Conservation (phyloP, 495 filamentous ascomycete species). For the Annulohypoxylon moriforme region DNA sequence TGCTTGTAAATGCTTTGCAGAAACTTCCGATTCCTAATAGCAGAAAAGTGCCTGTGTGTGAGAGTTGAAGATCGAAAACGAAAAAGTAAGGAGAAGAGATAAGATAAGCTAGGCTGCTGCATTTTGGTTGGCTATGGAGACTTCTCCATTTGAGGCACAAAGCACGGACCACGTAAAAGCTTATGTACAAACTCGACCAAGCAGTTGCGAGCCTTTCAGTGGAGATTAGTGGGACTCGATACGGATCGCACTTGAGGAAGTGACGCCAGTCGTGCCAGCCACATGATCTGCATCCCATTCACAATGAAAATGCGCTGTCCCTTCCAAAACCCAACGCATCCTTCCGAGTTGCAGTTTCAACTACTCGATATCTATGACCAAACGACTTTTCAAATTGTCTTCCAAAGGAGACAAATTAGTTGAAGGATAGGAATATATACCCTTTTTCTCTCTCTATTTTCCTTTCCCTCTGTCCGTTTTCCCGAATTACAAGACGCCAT, state of each 20-base stretch:
- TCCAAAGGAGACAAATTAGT: slow-evolving; percentile 19
- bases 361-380: slow-evolving; percentile 17
- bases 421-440: slow-evolving; percentile 25
- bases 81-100: not conserved
- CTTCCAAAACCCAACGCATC: slow-evolving; percentile 33
- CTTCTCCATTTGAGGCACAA: not conserved
- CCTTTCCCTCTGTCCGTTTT: slow-evolving; percentile 2
- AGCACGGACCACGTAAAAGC: slow-evolving; percentile 8
- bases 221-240: not conserved
- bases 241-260: not conserved
- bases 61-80: slow-evolving; percentile 1
- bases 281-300: slow-evolving; percentile 36
- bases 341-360: slow-evolving; percentile 20
- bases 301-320: slow-evolving; percentile 29
- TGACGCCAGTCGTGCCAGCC: slow-evolving; percentile 23
- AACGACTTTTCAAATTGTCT: slow-evolving; percentile 12
- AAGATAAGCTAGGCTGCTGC: slow-evolving; percentile 21
- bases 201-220: not conserved
- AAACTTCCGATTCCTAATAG: not conserved
- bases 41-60: not conserved
- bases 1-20: slow-evolving; percentile 25
- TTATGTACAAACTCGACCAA: not conserved
- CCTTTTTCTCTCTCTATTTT: slow-evolving; percentile 1
- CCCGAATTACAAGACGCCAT: slow-evolving; percentile 46
- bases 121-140: not conserved